These are phyloP conservation scores for Mycena vulgaris DNA, from an alignment of 768 basidiomycete species.

Conservation along the genomic window DNA sequence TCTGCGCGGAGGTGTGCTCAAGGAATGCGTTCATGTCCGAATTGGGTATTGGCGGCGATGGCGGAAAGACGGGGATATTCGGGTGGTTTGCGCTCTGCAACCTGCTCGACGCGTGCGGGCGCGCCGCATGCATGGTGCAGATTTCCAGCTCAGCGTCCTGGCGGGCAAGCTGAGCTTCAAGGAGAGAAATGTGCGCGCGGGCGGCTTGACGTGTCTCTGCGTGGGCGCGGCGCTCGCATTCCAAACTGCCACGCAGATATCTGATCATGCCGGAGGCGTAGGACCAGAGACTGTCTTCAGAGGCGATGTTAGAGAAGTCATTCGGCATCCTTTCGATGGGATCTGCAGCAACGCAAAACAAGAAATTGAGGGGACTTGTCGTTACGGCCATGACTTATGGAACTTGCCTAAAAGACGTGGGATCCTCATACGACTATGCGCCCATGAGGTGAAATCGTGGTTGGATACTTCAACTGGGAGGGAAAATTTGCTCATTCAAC, in stretches of 20 bases:
- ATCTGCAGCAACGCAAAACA: slow-evolving; percentile 24
- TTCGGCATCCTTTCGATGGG: slow-evolving; percentile 28
- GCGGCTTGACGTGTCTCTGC: slow-evolving; percentile 54
- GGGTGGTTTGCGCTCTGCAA: background rate
- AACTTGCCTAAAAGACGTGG: slow-evolving; percentile 60
- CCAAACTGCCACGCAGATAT: slow-evolving; percentile 59
- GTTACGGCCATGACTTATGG: too few relatives aligned
- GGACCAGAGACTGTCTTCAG: slow-evolving; percentile 49
- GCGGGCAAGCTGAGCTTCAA: slow-evolving; percentile 69
- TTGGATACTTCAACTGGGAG: slow-evolving; percentile 59
- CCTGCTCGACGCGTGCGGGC: background rate
- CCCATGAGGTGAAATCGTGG: slow-evolving; percentile 62
- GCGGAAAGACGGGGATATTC: background rate
- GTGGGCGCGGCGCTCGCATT: slow-evolving; percentile 62
- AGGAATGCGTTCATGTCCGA: background rate
- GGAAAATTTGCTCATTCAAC: slow-evolving; percentile 13
- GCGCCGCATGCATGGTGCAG: slow-evolving; percentile 39
- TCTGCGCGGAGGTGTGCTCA: background rate
- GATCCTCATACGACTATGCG: slow-evolving; percentile 60
- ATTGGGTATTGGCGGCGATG: background rate
- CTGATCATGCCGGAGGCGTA: slow-evolving; percentile 64
- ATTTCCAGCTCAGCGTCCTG: slow-evolving; percentile 66
- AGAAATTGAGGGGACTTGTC: slow-evolving; percentile 9
- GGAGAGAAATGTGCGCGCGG: slow-evolving; percentile 57
- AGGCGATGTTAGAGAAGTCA: slow-evolving; percentile 19